Conservation (phyloP, 306 rosid species). For the Vigna unguiculata region DNA sequence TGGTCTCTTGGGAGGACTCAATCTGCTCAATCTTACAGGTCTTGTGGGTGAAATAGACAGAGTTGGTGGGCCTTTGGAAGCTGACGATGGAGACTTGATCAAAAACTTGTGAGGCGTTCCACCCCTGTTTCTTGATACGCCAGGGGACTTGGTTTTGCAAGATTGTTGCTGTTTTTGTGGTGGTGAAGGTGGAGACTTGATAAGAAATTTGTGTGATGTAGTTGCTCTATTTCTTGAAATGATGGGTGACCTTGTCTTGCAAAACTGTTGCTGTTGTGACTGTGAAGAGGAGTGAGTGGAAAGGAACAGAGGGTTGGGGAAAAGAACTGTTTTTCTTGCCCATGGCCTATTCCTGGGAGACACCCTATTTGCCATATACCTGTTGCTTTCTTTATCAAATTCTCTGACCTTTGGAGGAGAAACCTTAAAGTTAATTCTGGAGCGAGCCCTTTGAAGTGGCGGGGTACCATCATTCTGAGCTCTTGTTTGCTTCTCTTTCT, state of each 20-base stretch:
- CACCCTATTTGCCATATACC: constrained; percentile 75
- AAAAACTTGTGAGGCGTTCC: constrained; percentile 83
- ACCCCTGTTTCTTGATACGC: constrained; percentile 62
- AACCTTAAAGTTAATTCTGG: constrained; percentile 84
- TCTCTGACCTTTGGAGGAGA: constrained; percentile 85
- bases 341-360: constrained; percentile 88
- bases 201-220: constrained; percentile 75
- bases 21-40: constrained; percentile 43
- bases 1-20: constrained; percentile 72
- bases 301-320: constrained; percentile 91
- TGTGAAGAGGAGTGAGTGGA: constrained; percentile 56
- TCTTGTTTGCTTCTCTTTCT: constrained; percentile 80
- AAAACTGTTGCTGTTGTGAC: constrained; percentile 66
- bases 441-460: constrained; percentile 71
- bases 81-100: constrained; percentile 79
- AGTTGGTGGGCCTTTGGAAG: constrained; percentile 69
- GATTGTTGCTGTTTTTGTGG: constrained; percentile 61
- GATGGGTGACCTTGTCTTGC: constrained; percentile 78
- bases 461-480: constrained; percentile 55
- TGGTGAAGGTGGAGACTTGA: constrained; percentile 73
- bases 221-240: constrained; percentile 65
- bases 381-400: constrained; percentile 60
- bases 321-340: constrained; percentile 85
- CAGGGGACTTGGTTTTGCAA: constrained; percentile 73
- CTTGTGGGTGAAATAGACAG: constrained; percentile 64